Evolutionary conservation across 345 rosid genomes (phyloP), one percentile per base, ranked within the genome.

Genomic region (Odontarrhena argentea): DNA sequence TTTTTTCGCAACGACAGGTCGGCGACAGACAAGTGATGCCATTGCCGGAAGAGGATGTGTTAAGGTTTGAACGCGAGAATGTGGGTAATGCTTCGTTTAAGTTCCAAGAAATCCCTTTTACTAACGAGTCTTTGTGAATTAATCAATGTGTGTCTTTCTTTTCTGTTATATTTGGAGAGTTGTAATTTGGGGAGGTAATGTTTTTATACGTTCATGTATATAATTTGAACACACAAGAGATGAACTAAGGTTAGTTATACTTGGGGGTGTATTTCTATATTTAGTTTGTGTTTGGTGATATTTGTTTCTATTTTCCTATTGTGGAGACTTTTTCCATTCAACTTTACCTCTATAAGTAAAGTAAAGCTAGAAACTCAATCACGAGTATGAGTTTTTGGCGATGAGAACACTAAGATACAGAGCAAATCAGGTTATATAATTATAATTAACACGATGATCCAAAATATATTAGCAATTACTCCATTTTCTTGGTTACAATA

Each of bases 31-130:
- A 87, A 22, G 76, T 87, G 44, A 78, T 74, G 77, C 89, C 95
- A 38, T 69, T 84, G 54, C 71, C 89, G 2, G 75, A 67, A 2
- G 68, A 59, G 5, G 81, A 59, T 67, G 64, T 48, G 0, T 10
- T 59, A 30, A 78, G 76, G 64, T 78, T 78, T 49, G 80, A 76
- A 30, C 79, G 95, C 5, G 92, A 84, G 47, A 85, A 96, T 1
- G 91, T 84, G 0, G 99, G 96, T 24, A 96, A 85, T 63, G 74
- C 36, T 26, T 93, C 99, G 6, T 93, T 93, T 58, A 84, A 92
- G 73, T 90, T 93, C 76, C 92, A 84, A 67, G 86, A 88, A 40
- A 90, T 90, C 53, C 74, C 85, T 40, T 79, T 79, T 63, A 71
- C 86, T 1, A 90, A 83, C 80, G 90, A 55, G 53, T 68, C 78